Evolutionary conservation across 2,329 filamentous ascomycete species (phyloP), one percentile per base, ranked within the genome.

Genomic region (Colletotrichum kahawae): DNA sequence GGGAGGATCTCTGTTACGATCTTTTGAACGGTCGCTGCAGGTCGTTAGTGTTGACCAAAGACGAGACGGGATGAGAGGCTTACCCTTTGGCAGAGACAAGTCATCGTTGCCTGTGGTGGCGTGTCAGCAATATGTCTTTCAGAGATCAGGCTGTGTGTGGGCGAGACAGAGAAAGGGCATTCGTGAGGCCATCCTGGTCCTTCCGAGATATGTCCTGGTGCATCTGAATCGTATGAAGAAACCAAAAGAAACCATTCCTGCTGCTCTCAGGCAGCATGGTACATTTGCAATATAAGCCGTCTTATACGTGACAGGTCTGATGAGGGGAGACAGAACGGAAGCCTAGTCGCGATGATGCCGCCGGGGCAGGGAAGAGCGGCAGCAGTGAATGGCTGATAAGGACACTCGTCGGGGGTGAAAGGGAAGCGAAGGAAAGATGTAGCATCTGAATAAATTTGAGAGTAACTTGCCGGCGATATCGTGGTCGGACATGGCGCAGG

Each of bases 1-100:
- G 95, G 93, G 2, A 99, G 90, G 80, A 99, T 98, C 84, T 99
- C 97, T 74, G 93, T 93, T 79, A 99, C 96, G 78, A 99, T 99
- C 86, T 93, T 93, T 80, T 93, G 92, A n/a, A 93, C 92, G 7
- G 92, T 93, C 43, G 92, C 92, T 92, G 74, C 33, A 59, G n/a
- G 14, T 9, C 5, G 4, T 74, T 27, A 74, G 71, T 24, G 33
- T 56, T 31, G 34, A n/a, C 7, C n/a, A n/a, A n/a, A n/a, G n/a
- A n/a, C n/a, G 6, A 16, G 57, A 60, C 18, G 21, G 21, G 31
- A 24, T 12, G 16, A 33, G 5, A 24, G 51, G 79, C 85, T 74
- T 87, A 92, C 91, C 91, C 85, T 93, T 93, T 33, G 91, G 91
- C 24, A 93, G 85, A 63, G 91, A 92, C 77, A 93, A 82, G 78